Percentiles rank a stretch among this genome's conserved stretches.
Evolutionary conservation across 805 yeast species (phyloP).

Genomic region (Saccharomycopsis schoenii): DNA sequence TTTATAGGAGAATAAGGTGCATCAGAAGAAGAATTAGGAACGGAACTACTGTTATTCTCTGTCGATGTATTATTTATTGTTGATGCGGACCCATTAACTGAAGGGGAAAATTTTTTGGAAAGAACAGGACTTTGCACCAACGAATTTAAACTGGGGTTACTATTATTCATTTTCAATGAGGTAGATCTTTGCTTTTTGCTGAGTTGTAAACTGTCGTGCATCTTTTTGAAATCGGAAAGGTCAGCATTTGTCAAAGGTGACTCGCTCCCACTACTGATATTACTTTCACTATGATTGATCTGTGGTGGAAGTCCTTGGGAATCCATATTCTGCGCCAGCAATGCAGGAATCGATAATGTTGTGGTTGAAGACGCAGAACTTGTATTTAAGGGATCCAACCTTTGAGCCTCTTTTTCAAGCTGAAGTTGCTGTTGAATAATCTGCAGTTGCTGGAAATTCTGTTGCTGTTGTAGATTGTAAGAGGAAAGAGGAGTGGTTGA

Average conservation of each 20-base stretch:
- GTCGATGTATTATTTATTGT: neutral
- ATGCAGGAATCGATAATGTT: neutral
- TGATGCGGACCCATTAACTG: conserved; percentile 4
- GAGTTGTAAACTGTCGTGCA: conserved; percentile 11
- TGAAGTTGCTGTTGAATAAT: neutral
- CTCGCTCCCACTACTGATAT: neutral
- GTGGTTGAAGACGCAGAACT: neutral
- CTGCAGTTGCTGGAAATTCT: neutral
- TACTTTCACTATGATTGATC: neutral
- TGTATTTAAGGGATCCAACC: neutral
- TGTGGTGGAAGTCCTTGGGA: neutral
- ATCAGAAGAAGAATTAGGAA: conserved; percentile 5
- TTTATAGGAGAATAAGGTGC: conserved; percentile 9
- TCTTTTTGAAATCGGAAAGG: conserved; percentile 13
- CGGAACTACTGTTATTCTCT: neutral
- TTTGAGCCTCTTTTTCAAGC: neutral
- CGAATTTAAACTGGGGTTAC: conserved; percentile 4
- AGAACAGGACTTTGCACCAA: conserved; percentile 6
- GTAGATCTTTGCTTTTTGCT: conserved; percentile 3
- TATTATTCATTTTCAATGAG: neutral
- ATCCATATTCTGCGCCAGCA: neutral
- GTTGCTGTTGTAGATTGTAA: neutral
- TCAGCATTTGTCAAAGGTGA: conserved; percentile 4
- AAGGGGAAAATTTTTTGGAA: conserved; percentile 1
- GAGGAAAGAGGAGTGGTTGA: neutral